Conservation (phyloP, 768 basidiomycete species). For the Lactarius hengduanensis region DNA sequence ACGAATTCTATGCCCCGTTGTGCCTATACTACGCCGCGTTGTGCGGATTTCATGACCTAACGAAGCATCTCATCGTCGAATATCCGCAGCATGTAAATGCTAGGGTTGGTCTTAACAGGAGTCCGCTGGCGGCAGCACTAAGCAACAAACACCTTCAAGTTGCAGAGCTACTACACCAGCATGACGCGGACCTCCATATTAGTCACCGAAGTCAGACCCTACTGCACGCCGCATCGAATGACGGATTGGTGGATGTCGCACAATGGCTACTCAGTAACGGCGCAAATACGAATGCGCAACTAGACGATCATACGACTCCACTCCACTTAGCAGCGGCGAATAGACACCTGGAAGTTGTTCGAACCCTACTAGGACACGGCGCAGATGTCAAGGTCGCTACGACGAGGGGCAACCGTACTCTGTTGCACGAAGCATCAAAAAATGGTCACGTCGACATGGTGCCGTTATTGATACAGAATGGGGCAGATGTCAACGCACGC, state of each 20-base stretch:
- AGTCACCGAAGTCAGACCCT: not conserved
- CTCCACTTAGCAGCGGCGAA: not conserved
- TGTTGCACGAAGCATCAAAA: not conserved
- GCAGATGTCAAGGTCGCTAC: not conserved
- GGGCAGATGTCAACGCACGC: too few relatives aligned
- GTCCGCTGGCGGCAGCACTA: not conserved
- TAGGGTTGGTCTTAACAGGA: not conserved
- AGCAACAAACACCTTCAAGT: not conserved
- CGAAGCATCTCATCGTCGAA: not conserved
- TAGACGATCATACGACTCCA: not conserved
- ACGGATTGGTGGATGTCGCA: not conserved
- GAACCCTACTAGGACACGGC: not conserved
- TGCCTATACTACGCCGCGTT: not conserved
- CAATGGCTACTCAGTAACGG: not conserved
- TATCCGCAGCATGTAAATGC: not conserved
- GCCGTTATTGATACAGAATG: not conserved
- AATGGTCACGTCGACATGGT: not conserved
- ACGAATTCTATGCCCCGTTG: not conserved
- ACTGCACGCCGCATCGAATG: not conserved
- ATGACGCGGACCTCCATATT: not conserved
- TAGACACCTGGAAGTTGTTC: not conserved
- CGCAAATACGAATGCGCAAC: not conserved
- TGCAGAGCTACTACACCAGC: not conserved
- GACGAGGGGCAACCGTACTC: not conserved
- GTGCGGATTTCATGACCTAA: not conserved